Evolutionary conservation across 2,329 filamentous ascomycete genomes (phyloP), one percentile per base, ranked within the genome.

Genomic region (Nigrospora sphaerica): DNA sequence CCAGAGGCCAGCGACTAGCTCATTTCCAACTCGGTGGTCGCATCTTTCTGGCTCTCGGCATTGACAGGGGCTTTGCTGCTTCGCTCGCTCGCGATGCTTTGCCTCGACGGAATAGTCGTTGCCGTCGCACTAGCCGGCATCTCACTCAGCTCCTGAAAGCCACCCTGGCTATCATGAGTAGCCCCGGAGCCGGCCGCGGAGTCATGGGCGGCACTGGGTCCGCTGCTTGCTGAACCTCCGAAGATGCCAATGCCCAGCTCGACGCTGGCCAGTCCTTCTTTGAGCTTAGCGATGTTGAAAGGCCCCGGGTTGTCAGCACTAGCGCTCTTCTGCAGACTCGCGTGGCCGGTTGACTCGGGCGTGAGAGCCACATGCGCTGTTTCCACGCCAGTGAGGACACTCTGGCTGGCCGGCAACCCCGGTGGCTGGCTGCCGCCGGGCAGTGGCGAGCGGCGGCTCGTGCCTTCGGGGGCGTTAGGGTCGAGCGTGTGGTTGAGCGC

Each of bases 311-410:
- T 66, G 37, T 75, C 71, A 4, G 72, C 66, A 32, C 72, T 75
- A 2, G 65, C 63, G 50, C 71, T 75, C 16, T 70, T 67, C 35
- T 67, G 65, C 3, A 75, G 57, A 18, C 66, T 53, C 3, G 65
- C 55, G n/a, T 66, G 58, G 4, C 60, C 57, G 12, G 32, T n/a
- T 12, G 46, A 17, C 12, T 62, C 62, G 0, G 72, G 70, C 2
- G 73, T 78, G 17, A 78, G 57, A 6, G 71, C 69, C 38, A 74
- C 68, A 46, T 83, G 72, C 1, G 77, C 73, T 1, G 74, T 78
- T 58, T 86, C 81, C 4, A 85, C 71, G 0, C 74, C 75, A 1
- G 75, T 67, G 16, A 86, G 64, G 4, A 85, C 78, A 1, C 80
- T 81, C 33, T 72, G 70, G 51, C 66, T 72, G 2, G 59, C 58